A percentile compares a stretch with the other conserved stretches of the same genome.
These are phyloP conservation scores for Hypoxylon perforatum DNA, from an alignment of 495 filamentous ascomycete species.

Conservation along the genomic window DNA sequence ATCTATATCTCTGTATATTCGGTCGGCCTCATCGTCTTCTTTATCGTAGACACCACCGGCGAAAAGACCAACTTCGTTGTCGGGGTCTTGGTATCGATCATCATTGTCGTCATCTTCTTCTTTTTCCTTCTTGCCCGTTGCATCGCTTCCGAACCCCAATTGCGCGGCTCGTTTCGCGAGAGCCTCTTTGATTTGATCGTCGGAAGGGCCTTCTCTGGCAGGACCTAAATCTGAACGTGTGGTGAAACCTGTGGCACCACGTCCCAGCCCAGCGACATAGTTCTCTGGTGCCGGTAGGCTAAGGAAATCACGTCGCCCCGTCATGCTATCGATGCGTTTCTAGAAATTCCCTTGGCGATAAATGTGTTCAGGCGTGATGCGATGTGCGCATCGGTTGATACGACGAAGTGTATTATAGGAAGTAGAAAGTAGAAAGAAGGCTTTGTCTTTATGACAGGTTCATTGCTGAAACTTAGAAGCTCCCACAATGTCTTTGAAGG, in stretches of 20 bases:
- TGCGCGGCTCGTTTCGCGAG: conserved; percentile 90
- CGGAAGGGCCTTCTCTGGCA: conserved; percentile 94
- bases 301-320: conserved; percentile 89
- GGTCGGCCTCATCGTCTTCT: conserved; percentile 96
- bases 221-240: conserved; percentile 97
- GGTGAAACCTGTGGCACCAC: conserved; percentile 97
- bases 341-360: background rate
- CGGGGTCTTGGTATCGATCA: conserved; percentile 91
- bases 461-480: no score
- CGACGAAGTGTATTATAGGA: background rate
- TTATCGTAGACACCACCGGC: conserved; percentile 93
- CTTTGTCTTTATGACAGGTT: background rate
- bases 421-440: background rate
- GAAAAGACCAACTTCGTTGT: conserved; percentile 96
- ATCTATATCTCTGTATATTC: conserved; percentile 94
- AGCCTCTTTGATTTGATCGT: conserved; percentile 97
- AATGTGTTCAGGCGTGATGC: background rate
- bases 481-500: no score
- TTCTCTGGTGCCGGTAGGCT: conserved; percentile 94
- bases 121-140: conserved; percentile 74
- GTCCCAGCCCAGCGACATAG: conserved; percentile 97
- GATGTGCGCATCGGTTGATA: background rate
- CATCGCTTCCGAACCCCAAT: conserved; percentile 79
- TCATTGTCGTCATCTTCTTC: conserved; percentile 83
- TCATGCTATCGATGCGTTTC: conserved; percentile 59